Evolutionary conservation across 1,284 basidiomycete genomes (phyloP).

Genomic region (Anthracocystis walkeri): DNA sequence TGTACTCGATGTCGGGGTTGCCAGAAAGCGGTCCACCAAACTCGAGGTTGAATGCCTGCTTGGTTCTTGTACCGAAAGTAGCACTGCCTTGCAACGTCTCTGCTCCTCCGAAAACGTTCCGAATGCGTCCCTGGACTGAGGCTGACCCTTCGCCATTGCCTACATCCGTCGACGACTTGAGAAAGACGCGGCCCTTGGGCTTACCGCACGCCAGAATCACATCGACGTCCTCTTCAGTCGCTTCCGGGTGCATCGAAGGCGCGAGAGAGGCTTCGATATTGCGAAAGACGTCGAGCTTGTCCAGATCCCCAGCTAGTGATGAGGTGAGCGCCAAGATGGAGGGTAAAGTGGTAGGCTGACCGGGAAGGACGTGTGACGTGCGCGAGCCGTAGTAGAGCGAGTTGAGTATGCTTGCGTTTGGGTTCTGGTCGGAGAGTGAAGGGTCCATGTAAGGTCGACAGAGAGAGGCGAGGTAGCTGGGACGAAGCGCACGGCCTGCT

Average conservation of each 20-base stretch:
- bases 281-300: conserved; percentile 81
- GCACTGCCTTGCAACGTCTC: conserved; percentile 87
- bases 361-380: conserved; percentile 52
- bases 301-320: conserved; percentile 78
- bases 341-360: conserved; percentile 58
- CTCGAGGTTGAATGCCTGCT: conserved; percentile 76
- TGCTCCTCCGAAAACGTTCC: conserved; percentile 89
- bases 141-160: conserved; percentile 89
- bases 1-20: conserved; percentile 76
- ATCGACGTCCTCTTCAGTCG: conserved; percentile 82
- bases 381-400: conserved; percentile 68
- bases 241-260: conserved; percentile 74
- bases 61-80: conserved; percentile 88
- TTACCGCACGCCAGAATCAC: conserved; percentile 79
- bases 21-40: conserved; percentile 65
- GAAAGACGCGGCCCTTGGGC: conserved; percentile 82
- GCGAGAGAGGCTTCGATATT: conserved; percentile 81
- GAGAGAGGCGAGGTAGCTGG: conserved; percentile 82
- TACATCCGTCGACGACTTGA: conserved; percentile 90
- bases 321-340: conserved; percentile 75
- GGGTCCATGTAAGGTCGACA: conserved; percentile 77
- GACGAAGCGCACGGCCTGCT: conserved; percentile 77
- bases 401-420: conserved; percentile 39
- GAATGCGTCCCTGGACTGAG: conserved; percentile 59
- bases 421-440: conserved; percentile 36